Base-by-base conservation (phyloP, 495 filamentous ascomycete species). In the Aspergillus coremiiformis region DNA sequence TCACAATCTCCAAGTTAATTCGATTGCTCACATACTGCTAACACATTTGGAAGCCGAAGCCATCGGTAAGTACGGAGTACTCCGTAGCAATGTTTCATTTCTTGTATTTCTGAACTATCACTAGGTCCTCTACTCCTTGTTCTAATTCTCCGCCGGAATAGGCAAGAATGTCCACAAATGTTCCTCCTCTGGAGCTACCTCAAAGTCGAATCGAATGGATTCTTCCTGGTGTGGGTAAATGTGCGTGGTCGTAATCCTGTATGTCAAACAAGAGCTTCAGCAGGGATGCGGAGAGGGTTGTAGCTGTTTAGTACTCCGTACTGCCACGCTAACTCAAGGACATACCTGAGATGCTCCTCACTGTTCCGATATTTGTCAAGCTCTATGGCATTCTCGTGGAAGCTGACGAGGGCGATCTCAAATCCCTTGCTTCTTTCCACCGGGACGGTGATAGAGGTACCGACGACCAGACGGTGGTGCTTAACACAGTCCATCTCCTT, bases 361-460 rank as follows among this genome's bases (percentile, higher is more conserved):
- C 67, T 69, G 8, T 60, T 57, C 39, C 68, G 69, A 41, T 72
- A 72, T 39, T 58, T 56, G 10, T 54, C 57, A 30, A 72, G 47
- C 8, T 59, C 67, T 26, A 48, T 43, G 17, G 49, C 44, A 32
- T 67, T 59, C 39, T 64, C 56, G 42, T 72, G 69, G 39, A 60
- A 66, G 51, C 69, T 72, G 12, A 72, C 15, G 7, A 72, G 66
- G 4, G 63, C 60, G 49, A 61, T 61, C 24, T 72, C 58, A 37
- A 68, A 72, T 5, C 66, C 64, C 49, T 72, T 67, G 52, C 66
- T 70, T 35, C 62, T 51, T 41, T 66, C 66, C 39, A 69, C 68
- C 1, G 67, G 66, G 33, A 66, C 56, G 14, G 67, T 69, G 11
- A 72, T 53, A 0, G 63, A 64, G 1, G 66, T 66, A 21, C 69